phyloP scores from a whole-genome alignment of 495 filamentous ascomycete species.

The Penicillium herquei region DNA sequence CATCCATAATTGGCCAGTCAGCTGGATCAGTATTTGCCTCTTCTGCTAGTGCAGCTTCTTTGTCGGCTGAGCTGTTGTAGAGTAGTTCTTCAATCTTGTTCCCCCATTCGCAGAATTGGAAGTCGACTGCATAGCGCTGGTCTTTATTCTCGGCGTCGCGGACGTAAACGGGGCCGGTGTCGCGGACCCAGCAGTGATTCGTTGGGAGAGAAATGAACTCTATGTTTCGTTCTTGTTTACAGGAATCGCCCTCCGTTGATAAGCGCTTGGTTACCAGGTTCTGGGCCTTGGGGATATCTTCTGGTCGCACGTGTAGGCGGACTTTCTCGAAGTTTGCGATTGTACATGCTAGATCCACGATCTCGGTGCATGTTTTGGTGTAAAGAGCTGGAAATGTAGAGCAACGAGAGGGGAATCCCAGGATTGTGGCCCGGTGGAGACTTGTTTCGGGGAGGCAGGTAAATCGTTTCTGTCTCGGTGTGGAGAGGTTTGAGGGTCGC shows the following conservation, averaged over 20 bases:
- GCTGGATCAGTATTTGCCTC: not conserved
- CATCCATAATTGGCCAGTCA: slow-evolving; percentile 25
- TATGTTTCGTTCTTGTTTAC: slow-evolving; percentile 12
- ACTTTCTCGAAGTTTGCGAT: slow-evolving; percentile 37
- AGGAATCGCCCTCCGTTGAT: not conserved
- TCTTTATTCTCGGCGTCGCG: slow-evolving; percentile 12
- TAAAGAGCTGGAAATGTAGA: slow-evolving; percentile 27
- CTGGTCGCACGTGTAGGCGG: slow-evolving; percentile 28
- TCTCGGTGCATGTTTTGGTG: slow-evolving; percentile 24
- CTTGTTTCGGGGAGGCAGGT: slow-evolving; percentile 26
- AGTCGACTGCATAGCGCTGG: slow-evolving; percentile 29
- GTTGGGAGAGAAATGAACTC: slow-evolving; percentile 21
- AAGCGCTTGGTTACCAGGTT: slow-evolving; percentile 15
- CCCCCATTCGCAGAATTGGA: slow-evolving; percentile 37
- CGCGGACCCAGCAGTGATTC: slow-evolving; percentile 38
- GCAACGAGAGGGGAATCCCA: slow-evolving; percentile 31
- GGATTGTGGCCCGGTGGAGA: slow-evolving; percentile 32
- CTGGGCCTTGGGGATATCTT: slow-evolving; percentile 20
- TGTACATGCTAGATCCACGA: slow-evolving; percentile 27
- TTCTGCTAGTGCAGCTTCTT: slow-evolving; percentile 4
- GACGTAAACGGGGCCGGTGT: slow-evolving; percentile 36
- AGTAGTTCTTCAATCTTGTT: slow-evolving; percentile 19
- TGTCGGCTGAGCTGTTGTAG: slow-evolving; percentile 14
- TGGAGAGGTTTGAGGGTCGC: slow-evolving; percentile 5
- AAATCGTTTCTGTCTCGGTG: slow-evolving; percentile 16